Percentiles rank a stretch among this genome's conserved stretches.
These are phyloP conservation scores for Phoma sp. DNA, from an alignment of 2,329 filamentous ascomycete species.

Conservation along the genomic window DNA sequence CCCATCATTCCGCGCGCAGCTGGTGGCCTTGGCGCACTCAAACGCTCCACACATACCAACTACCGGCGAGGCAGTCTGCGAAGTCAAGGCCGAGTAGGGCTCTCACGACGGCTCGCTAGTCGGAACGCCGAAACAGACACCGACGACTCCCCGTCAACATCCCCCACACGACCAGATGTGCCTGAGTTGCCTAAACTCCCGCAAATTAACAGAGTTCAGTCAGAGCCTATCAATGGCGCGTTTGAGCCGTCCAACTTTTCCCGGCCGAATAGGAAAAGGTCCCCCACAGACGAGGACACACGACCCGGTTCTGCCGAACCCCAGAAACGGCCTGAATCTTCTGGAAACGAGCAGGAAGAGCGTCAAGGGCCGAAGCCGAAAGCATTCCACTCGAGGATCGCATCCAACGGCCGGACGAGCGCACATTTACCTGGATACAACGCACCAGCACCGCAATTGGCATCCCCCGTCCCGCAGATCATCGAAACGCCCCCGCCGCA, in stretches of 20 bases:
- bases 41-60: conserved; percentile 89
- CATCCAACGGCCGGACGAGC: conserved; percentile 64
- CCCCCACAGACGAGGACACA: conserved; percentile 29
- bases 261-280: conserved; percentile 55
- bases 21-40: conserved; percentile 79
- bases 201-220: conserved; percentile 69
- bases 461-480: conserved; percentile 61
- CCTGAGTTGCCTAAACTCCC: conserved; percentile 52
- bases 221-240: conserved; percentile 66
- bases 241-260: conserved; percentile 64
- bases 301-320: conserved; percentile 38
- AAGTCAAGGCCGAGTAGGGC: conserved; percentile 76
- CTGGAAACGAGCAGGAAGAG: conserved; percentile 39
- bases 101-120: conserved; percentile 73
- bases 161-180: conserved; percentile 53
- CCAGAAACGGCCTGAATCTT: conserved; percentile 24
- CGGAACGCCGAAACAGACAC: conserved; percentile 69
- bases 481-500: conserved; percentile 66
- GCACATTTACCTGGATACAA: conserved; percentile 58
- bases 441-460: conserved; percentile 29
- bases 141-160: conserved; percentile 59
- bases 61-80: conserved; percentile 89
- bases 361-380: conserved; percentile 50
- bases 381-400: conserved; percentile 64
- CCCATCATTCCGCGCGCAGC: conserved; percentile 82